Evolutionary conservation across 1,284 basidiomycete species (phyloP).

Genomic region (Moesziomyces sp.): DNA sequence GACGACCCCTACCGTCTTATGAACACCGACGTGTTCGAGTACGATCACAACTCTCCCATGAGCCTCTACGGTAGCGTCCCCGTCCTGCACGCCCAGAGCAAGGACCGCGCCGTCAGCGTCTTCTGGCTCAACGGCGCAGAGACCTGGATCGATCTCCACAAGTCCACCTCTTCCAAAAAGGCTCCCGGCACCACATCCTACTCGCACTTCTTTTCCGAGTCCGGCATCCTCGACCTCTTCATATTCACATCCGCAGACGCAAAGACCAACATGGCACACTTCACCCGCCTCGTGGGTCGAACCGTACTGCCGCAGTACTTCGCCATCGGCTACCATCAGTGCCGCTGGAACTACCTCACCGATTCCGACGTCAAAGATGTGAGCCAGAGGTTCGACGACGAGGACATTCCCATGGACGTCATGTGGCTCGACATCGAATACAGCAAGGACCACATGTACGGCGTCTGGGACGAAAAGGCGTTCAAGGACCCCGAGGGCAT

Average conservation of each 20-base stretch:
- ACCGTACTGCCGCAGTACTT: constrained; percentile 88
- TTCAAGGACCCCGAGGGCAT: constrained; percentile 96
- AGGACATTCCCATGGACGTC: constrained; percentile 93
- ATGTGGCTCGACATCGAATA: constrained; percentile 98
- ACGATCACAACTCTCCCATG: constrained; percentile 88
- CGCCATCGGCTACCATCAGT: constrained; percentile 95
- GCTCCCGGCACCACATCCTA: constrained; percentile 41
- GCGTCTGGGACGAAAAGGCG: constrained; percentile 90
- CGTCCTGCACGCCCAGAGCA: constrained; percentile 85
- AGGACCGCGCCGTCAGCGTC: constrained; percentile 82
- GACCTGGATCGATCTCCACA: constrained; percentile 90
- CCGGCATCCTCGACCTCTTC: constrained; percentile 93
- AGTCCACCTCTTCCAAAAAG: constrained; percentile 29
- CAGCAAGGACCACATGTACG: constrained; percentile 92
- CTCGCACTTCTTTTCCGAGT: constrained; percentile 95
- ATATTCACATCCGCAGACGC: constrained; percentile 89
- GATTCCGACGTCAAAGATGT: constrained; percentile 89
- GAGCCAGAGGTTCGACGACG: constrained; percentile 86
- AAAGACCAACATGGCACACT: constrained; percentile 83
- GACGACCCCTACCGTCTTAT: constrained; percentile 91
- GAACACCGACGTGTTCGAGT: constrained; percentile 98
- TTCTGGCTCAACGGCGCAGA: constrained; percentile 93
- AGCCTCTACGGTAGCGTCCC: constrained; percentile 80
- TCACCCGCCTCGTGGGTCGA: constrained; percentile 84
- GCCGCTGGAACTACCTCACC: constrained; percentile 97